phyloP scores from a whole-genome alignment of 1,284 basidiomycete genomes.

The Sanghuangporus baumii region DNA sequence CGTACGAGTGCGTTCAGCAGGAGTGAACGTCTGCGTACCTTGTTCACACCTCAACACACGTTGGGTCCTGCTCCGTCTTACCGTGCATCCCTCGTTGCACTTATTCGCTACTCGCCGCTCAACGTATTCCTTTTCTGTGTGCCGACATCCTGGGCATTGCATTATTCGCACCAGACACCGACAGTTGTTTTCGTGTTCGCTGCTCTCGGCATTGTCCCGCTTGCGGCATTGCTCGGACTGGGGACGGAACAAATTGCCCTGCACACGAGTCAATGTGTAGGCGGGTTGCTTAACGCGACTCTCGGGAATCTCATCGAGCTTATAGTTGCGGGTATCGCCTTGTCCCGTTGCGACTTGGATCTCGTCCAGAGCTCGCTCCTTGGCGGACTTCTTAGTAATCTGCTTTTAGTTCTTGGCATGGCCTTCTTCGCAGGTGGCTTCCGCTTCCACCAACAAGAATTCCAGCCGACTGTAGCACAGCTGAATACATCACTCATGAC shows the following conservation, averaged over 20 bases:
- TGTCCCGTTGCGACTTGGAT: constrained; percentile 52
- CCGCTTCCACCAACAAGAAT: constrained; percentile 58
- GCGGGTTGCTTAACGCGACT: constrained; percentile 57
- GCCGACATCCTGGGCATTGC: constrained; percentile 54
- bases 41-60: constrained; percentile 32
- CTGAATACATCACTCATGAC: constrained; percentile 60
- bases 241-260: constrained; percentile 63
- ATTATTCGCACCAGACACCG: constrained; percentile 45
- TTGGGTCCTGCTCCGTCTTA: constrained; percentile 35
- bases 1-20: not conserved
- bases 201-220: constrained; percentile 40
- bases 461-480: constrained; percentile 57
- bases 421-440: constrained; percentile 53
- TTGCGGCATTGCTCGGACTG: constrained; percentile 57
- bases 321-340: constrained; percentile 40
- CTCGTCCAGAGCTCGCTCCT: constrained; percentile 61
- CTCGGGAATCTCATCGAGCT: constrained; percentile 56
- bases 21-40: constrained; percentile 25
- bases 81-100: constrained; percentile 30
- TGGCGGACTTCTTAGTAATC: constrained; percentile 58
- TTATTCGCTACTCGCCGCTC: constrained; percentile 37
- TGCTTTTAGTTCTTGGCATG: constrained; percentile 63
- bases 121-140: constrained; percentile 46
- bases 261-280: constrained; percentile 50
- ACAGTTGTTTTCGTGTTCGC: constrained; percentile 50